These are phyloP conservation scores for Adansonia madagascariensis DNA, from an alignment of 441 rosid species.

Conservation along the genomic window DNA sequence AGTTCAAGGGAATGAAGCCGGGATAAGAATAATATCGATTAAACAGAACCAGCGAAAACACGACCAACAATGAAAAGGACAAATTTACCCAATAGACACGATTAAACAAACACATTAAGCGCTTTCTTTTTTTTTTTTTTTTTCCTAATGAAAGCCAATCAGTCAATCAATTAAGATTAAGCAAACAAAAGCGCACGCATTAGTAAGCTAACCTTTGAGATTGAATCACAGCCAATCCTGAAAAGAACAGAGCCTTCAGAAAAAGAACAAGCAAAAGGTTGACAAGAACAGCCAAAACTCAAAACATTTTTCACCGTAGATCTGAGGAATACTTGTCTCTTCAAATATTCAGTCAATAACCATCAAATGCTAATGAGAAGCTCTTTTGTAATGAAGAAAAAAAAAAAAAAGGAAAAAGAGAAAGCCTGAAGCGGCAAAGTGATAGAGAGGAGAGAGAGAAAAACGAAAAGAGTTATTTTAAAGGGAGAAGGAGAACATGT, in stretches of 20 bases:
- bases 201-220: slow-evolving; percentile 41
- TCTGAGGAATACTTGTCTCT: slow-evolving; percentile 45
- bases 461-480: slow-evolving; percentile 16
- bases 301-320: slow-evolving; percentile 44
- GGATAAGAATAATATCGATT: neutral
- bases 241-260: slow-evolving; percentile 27
- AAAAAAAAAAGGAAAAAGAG: neutral
- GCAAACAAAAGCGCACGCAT: neutral
- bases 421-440: slow-evolving; percentile 19
- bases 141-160: neutral
- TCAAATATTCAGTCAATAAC: slow-evolving; percentile 42
- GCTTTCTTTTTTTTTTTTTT: neutral
- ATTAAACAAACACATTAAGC: slow-evolving; percentile 19
- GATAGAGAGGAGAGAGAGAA: slow-evolving; percentile 19
- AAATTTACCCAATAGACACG: slow-evolving; percentile 18
- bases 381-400: slow-evolving; percentile 11
- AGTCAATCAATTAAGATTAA: neutral
- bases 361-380: slow-evolving; percentile 44
- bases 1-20: slow-evolving; percentile 19
- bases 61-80: neutral
- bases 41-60: slow-evolving; percentile 24
- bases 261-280: slow-evolving; percentile 27
- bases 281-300: slow-evolving; percentile 26
- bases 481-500: slow-evolving; percentile 46
- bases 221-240: slow-evolving; percentile 33